Evolutionary conservation across 1,139 yeast genomes (phyloP).

Genomic region (Kluyveromyces sp.): DNA sequence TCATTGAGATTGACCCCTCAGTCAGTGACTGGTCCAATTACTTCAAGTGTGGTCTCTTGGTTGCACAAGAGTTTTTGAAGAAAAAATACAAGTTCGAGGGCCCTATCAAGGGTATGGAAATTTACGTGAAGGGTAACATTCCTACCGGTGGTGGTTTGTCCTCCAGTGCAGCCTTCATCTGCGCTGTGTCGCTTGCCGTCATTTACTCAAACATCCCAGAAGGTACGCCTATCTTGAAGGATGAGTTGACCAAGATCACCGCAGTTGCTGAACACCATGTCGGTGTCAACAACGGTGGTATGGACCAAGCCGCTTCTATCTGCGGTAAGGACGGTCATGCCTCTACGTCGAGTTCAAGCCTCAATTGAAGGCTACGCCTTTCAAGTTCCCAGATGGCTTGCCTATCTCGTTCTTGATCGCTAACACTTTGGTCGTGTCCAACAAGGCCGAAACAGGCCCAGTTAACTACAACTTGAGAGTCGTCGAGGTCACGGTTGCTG

Average conservation of each 20-base stretch:
- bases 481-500: constrained; percentile 60
- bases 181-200: constrained; percentile 54
- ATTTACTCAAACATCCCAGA: constrained; percentile 46
- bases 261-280: constrained; percentile 65
- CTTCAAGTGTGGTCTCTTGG: constrained; percentile 59
- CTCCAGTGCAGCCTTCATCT: constrained; percentile 68
- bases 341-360: constrained; percentile 59
- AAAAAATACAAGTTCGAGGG: constrained; percentile 21
- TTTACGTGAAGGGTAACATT: constrained; percentile 56
- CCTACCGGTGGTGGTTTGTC: constrained; percentile 71
- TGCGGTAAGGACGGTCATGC: constrained; percentile 59
- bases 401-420: constrained; percentile 50
- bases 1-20: constrained; percentile 42
- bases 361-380: constrained; percentile 46
- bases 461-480: constrained; percentile 61
- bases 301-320: constrained; percentile 71
- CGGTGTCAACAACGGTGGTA: constrained; percentile 71
- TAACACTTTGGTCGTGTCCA: constrained; percentile 54
- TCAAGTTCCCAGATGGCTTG: constrained; percentile 42
- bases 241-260: constrained; percentile 52
- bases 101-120: constrained; percentile 41
- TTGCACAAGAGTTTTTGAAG: constrained; percentile 46
- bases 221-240: constrained; percentile 35
- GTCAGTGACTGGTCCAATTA: constrained; percentile 58
- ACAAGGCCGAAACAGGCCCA: constrained; percentile 66